These are phyloP conservation scores for Sphagnurus paluster DNA, from an alignment of 1,284 basidiomycete genomes.

Conservation along the genomic window DNA sequence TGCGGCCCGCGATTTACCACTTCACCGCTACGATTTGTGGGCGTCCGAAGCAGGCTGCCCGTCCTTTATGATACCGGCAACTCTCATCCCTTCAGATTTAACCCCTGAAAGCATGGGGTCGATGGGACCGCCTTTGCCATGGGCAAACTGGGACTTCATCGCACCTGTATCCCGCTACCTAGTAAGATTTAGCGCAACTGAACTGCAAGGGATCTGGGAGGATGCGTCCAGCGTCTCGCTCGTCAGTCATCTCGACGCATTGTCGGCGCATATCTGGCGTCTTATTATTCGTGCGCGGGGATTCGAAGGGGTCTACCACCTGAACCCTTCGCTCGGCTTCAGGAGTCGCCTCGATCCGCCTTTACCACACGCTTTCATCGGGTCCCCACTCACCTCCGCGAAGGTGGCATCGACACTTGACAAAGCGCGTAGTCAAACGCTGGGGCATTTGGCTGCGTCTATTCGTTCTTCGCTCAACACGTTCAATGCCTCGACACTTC, in stretches of 20 bases:
- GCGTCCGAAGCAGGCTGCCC: conserved; percentile 28
- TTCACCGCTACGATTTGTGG: conserved; percentile 41
- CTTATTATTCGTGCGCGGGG: conserved; percentile 35
- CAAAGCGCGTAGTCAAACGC: conserved; percentile 9
- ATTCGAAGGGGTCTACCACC: conserved; percentile 20
- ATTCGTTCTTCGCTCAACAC: conserved; percentile 31
- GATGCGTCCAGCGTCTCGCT: conserved; percentile 21
- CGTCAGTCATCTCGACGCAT: conserved; percentile 41
- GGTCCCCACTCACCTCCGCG: conserved; percentile 35
- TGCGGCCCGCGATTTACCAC: conserved; percentile 30
- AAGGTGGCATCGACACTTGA: conserved; percentile 21
- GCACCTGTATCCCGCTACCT: conserved; percentile 32
- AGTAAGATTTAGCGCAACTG: conserved; percentile 34
- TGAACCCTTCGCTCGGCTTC: conserved; percentile 22
- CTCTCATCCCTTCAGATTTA: conserved; percentile 22
- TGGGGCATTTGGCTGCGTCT: conserved; percentile 24
- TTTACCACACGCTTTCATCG: conserved; percentile 34
- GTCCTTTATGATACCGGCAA: conserved; percentile 21
- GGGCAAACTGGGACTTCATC: conserved; percentile 36
- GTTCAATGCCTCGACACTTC: conserved; percentile 27
- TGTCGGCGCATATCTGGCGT: conserved; percentile 43
- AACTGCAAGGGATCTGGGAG: conserved; percentile 34
- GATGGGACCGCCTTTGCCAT: conserved; percentile 33
- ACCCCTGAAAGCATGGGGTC: conserved; percentile 9
- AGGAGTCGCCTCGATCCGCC: conserved; percentile 27